Percentiles rank a stretch among this genome's conserved stretches.
phyloP scores from a whole-genome alignment of 1,139 yeast genomes.

The Hansenula lynferdii region DNA sequence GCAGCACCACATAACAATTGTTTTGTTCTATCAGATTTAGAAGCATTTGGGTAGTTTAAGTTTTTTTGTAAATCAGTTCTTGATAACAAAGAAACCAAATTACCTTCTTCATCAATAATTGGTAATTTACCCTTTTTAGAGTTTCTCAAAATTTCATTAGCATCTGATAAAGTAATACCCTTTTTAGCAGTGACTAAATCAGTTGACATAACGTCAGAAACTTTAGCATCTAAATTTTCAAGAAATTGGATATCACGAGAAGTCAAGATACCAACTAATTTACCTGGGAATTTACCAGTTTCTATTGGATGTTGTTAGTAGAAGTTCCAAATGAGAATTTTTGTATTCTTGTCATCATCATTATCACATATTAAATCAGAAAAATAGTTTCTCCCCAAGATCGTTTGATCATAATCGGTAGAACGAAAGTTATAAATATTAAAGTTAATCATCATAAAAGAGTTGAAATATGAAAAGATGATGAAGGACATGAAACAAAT shows the following conservation, averaged over 20 bases:
- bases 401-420: constrained; percentile 97
- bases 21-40: constrained; percentile 88
- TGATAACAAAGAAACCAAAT: constrained; percentile 82
- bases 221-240: constrained; percentile 59
- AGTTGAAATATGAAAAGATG: constrained; percentile 6
- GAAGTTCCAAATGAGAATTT: background rate
- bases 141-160: constrained; percentile 83
- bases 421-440: constrained; percentile 94
- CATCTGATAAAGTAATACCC: constrained; percentile 79
- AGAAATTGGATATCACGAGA: constrained; percentile 97
- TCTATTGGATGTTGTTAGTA: constrained; percentile 41
- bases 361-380: constrained; percentile 28
- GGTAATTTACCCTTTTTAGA: constrained; percentile 98
- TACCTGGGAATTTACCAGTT: constrained; percentile 81
- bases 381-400: constrained; percentile 75
- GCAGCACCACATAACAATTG: constrained; percentile 99
- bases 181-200: constrained; percentile 80
- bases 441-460: constrained; percentile 56
- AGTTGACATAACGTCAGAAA: constrained; percentile 83
- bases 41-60: constrained; percentile 89
- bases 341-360: background rate
- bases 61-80: constrained; percentile 97
- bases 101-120: constrained; percentile 73
- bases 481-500: background rate
- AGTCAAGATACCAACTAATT: constrained; percentile 90